These are phyloP conservation scores for Ogataea methylovora DNA, from an alignment of 805 yeast species.

Conservation along the genomic window DNA sequence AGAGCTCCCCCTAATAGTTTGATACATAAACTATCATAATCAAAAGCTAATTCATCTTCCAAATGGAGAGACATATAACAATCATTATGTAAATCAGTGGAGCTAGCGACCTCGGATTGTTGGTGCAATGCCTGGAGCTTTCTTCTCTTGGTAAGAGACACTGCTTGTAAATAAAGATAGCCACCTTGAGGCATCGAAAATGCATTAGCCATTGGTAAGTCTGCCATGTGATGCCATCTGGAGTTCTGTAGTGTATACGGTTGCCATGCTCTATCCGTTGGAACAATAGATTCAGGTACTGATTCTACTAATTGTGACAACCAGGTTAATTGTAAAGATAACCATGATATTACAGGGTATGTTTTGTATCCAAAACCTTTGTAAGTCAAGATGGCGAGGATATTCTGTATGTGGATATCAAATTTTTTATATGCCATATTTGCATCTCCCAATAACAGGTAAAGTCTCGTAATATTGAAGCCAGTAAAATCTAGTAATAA, in stretches of 20 bases:
- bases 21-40: constrained; percentile 14
- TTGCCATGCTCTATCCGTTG: constrained; percentile 24
- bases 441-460: constrained; percentile 52
- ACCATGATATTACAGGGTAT: constrained; percentile 40
- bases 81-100: constrained; percentile 11
- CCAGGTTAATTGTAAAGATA: constrained; percentile 56
- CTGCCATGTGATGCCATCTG: constrained; percentile 13
- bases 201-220: constrained; percentile 4
- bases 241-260: constrained; percentile 25
- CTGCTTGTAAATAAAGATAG: constrained; percentile 32
- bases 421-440: constrained; percentile 57
- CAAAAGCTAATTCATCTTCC: constrained; percentile 15
- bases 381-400: constrained; percentile 29
- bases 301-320: constrained; percentile 48
- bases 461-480: constrained; percentile 54
- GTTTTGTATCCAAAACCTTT: constrained; percentile 19
- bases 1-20: constrained; percentile 29
- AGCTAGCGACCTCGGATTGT: background rate
- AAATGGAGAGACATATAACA: constrained; percentile 19
- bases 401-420: constrained; percentile 51
- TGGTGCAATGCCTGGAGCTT: constrained; percentile 9
- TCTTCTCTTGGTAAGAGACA: constrained; percentile 22
- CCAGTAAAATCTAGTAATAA: constrained; percentile 51
- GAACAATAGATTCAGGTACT: constrained; percentile 37
- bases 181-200: constrained; percentile 36